Evolutionary conservation across 2,329 filamentous ascomycete genomes (phyloP).

Genomic region (Fusarium pseudograminearum): DNA sequence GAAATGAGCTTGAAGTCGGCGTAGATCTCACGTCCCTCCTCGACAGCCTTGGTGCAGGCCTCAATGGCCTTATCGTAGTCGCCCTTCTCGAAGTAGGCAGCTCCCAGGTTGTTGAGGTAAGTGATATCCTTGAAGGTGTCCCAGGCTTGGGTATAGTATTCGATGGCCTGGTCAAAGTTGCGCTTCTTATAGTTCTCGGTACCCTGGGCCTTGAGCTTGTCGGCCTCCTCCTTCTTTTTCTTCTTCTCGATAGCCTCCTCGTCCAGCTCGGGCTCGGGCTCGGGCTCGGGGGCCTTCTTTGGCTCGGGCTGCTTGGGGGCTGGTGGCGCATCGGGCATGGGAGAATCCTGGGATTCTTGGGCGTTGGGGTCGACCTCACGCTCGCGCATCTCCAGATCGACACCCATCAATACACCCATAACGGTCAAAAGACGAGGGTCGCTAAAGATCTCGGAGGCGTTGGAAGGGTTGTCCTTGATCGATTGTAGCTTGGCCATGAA

Average conservation of each 20-base stretch:
- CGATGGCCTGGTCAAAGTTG: constrained; percentile 93
- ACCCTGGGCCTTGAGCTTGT: constrained; percentile 93
- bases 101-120: constrained; percentile 95
- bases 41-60: constrained; percentile 86
- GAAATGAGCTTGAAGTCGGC: constrained; percentile 99
- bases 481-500: constrained; percentile 93
- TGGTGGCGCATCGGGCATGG: constrained; percentile 77
- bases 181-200: constrained; percentile 99
- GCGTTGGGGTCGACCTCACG: constrained; percentile 51
- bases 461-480: constrained; percentile 83
- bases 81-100: constrained; percentile 95
- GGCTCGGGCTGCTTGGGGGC: constrained; percentile 51
- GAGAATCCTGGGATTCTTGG: constrained; percentile 66
- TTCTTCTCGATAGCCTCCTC: constrained; percentile 87
- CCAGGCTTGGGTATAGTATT: constrained; percentile 96
- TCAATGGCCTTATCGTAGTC: constrained; percentile 91
- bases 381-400: constrained; percentile 78
- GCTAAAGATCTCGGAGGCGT: constrained; percentile 81
- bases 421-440: constrained; percentile 95
- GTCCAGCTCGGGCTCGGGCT: constrained; percentile 78
- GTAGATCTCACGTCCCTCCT: constrained; percentile 88
- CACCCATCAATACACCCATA: constrained; percentile 90
- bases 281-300: constrained; percentile 69
- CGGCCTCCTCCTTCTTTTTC: constrained; percentile 91
- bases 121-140: constrained; percentile 95